Base-by-base conservation (phyloP, 2,329 filamentous ascomycete species). In the Penicillium corylophilum region DNA sequence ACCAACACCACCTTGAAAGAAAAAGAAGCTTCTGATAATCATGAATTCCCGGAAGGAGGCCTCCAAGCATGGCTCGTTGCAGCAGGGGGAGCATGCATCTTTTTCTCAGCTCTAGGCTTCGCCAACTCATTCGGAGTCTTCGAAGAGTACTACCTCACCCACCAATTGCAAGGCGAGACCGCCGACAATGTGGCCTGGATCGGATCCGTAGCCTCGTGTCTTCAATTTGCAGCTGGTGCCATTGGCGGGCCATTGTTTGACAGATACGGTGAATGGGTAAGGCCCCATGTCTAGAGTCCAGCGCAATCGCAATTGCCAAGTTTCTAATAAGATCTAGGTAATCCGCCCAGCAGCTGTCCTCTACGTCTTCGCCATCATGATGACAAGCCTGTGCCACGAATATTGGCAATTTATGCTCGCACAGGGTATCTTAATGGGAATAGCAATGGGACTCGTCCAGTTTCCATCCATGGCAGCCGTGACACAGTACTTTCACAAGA, bases 331-430 rank as follows among this genome's bases (percentile, higher is more conserved):
- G 5, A 12, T 53, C 40, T 15, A 50, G 51, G 53, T 60, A 10
- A 52, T 59, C 23, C 53, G 48, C 5, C 47, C 46, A 5, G 29
- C 39, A 6, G 50, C 47, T 2, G 4, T 53, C 4, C 23, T 52
- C 0, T 56, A 45, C 12, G 78, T 86, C 15, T 80, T 86, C 48
- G 79, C 81, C 2, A 62, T 87, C 5, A 85, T 87, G 81, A 85
- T 86, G 82, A 75, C 81, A 0, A 79, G 76, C 7, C 67, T 87
- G 50, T 84, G 74, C 40, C 77, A 72, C 0, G 56, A 79, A 46
- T 82, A 81, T 62, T 82, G 75, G 54, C 79, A 82, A 29, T 77
- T 82, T 57, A 67, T 82, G 12, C 57, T 69, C 2, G 58, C 57
- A 1, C 63, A 67, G 29, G 63, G 60, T 2, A 9, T 66, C 5